Base-by-base conservation (phyloP, 2,329 filamentous ascomycete species). In the Teratosphaeria gauchensis region DNA sequence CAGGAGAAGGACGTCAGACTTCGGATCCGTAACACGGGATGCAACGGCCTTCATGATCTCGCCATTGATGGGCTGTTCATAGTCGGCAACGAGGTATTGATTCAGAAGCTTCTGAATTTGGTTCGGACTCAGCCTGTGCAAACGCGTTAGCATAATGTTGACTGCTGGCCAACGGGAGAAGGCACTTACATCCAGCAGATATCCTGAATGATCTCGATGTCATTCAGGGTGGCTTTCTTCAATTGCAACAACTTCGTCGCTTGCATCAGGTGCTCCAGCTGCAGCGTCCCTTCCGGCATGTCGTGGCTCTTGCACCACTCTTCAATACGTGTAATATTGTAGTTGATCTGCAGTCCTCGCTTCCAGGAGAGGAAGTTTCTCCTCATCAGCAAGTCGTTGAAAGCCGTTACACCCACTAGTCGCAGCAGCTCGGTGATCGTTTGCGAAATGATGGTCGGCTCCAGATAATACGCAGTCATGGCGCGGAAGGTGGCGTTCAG, bases 291-390 rank as follows among this genome's bases (percentile, higher is more conserved):
- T 76, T 99, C 92, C 1, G 94, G 94, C 92, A 99, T 97, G 68
- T 97, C 94, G 74, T 99, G 95, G 71, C 92, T 96, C 84, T 99
- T 99, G 78, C 94, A 99, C 94, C 94, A 99, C 77, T 99, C 94
- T 75, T 99, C 94, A 63, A 99, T 99, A 59, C 94, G 85, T 28
- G 94, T 99, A 74, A 99, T 99, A 78, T 99, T 99, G 81, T 99
- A 99, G 78, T 99, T 99, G 78, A 99, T 99, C 76, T 99, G 94
- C 57, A 99, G 84, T 68, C 94, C 94, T 74, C 94, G 90, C 81
- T 99, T 99, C 94, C 94, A 99, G 0, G 92, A 96, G 59, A 99
- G 83, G 83, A 99, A 99, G 76, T 97, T 97, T 68, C 94, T 85
- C 69, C 94, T 86, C 92, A 99, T 96, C 66, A 99, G 83, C 63